Percentiles rank a stretch among this genome's conserved stretches.
Conservation (phyloP, 441 rosid genomes). For the Cnidoscolus chayamansa region DNA sequence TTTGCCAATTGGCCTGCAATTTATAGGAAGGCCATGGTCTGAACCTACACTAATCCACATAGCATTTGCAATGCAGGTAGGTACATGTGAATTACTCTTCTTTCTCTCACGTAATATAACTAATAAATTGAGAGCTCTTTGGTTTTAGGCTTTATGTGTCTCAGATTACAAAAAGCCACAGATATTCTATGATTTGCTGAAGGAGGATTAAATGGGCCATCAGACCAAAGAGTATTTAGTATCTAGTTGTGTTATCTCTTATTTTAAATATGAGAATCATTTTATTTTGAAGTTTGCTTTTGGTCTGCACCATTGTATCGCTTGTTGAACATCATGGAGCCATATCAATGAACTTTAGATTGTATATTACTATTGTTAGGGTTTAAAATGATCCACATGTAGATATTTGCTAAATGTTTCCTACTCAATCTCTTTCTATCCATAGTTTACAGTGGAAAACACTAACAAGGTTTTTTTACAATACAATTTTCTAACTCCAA, state of each 20-base stretch:
- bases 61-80: constrained; percentile 65
- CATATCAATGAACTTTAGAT: too few species aligned
- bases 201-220: constrained; percentile 14
- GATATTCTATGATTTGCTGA: constrained; percentile 49
- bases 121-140: not conserved
- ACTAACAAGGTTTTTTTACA: too few species aligned
- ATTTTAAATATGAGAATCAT: not conserved
- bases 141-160: constrained; percentile 38
- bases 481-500: too few species aligned
- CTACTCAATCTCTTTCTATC: too few species aligned
- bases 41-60: constrained; percentile 56
- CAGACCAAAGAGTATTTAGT: not conserved
- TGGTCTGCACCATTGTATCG: too few species aligned
- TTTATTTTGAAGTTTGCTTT: too few species aligned
- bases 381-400: too few species aligned
- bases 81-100: not conserved
- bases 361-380: too few species aligned
- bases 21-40: constrained; percentile 77
- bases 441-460: too few species aligned
- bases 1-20: constrained; percentile 70
- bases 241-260: not conserved
- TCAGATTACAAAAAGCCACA: constrained; percentile 44
- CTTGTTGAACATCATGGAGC: not conserved
- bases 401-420: too few species aligned
- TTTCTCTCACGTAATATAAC: not conserved